A percentile compares a stretch with the other conserved stretches of the same genome.
These are phyloP conservation scores for Carpinus fangiana DNA, from an alignment of 306 rosid genomes.

Conservation along the genomic window DNA sequence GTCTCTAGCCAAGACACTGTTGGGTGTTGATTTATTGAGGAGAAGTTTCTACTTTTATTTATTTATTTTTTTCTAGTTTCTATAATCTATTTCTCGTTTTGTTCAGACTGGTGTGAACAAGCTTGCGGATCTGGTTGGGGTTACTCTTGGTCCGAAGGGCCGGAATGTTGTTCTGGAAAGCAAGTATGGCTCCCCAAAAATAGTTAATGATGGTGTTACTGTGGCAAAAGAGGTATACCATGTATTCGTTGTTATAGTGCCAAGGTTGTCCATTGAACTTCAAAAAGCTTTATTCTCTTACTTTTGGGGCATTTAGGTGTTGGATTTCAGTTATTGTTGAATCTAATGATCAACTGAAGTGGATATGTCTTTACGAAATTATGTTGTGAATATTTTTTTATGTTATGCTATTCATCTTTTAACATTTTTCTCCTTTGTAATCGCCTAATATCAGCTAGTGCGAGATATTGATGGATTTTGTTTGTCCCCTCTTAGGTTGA, in stretches of 20 bases:
- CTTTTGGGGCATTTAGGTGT: background rate
- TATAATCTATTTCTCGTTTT: background rate
- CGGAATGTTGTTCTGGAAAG: constrained; percentile 97
- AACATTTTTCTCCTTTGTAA: background rate
- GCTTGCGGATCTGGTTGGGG: constrained; percentile 98
- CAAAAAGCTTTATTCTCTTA: background rate
- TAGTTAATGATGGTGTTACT: constrained; percentile 97
- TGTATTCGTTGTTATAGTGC: background rate
- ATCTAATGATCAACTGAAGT: background rate
- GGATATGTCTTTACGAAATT: background rate
- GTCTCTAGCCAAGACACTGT: background rate
- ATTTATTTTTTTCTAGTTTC: background rate
- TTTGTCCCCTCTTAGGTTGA: constrained; percentile 59
- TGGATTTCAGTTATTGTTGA: background rate
- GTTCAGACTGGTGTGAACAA: constrained; percentile 90
- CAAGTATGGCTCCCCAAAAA: constrained; percentile 97
- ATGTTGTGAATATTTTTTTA: background rate
- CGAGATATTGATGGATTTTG: background rate
- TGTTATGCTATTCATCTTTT: background rate
- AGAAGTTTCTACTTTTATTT: background rate
- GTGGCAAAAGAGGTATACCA: constrained; percentile 86
- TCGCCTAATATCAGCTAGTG: background rate
- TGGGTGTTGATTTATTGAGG: background rate
- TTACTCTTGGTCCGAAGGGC: constrained; percentile 98
- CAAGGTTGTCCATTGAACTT: background rate